Evolutionary conservation across 305 asterid species (phyloP).

Genomic region (Fraxinus sp.): DNA sequence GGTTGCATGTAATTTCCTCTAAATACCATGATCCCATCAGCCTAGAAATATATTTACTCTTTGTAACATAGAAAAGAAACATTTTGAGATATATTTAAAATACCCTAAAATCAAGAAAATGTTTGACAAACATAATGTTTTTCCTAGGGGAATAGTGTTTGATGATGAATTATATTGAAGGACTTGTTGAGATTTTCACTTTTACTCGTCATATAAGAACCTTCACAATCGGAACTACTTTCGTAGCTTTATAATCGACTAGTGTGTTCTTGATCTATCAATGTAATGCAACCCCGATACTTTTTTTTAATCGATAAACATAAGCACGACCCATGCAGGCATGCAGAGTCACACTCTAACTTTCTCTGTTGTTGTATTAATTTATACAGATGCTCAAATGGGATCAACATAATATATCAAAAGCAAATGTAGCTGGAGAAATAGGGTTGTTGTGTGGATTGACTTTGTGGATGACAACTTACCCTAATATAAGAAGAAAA

Average conservation of each 20-base stretch:
- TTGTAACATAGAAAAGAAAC: background rate
- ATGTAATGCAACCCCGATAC: background rate
- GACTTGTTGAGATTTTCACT: background rate
- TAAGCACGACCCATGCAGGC: no score
- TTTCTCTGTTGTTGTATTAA: background rate
- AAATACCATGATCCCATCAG: background rate
- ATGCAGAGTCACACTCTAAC: background rate
- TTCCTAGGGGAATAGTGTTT: background rate
- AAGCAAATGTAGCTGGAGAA: slow-evolving; percentile 91
- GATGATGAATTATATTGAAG: background rate
- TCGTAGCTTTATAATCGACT: background rate
- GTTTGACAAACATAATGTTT: background rate
- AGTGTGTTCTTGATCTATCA: background rate
- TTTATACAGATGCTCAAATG: slow-evolving; percentile 65
- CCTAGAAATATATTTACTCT: background rate
- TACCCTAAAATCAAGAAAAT: background rate
- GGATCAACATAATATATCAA: slow-evolving; percentile 75
- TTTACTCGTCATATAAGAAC: background rate
- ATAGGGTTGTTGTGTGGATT: slow-evolving; percentile 63
- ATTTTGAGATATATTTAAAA: background rate
- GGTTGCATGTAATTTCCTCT: no score
- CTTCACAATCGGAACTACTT: background rate
- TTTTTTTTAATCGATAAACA: no score
- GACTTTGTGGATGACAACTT: slow-evolving; percentile 64
- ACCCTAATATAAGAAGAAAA: slow-evolving; percentile 64